phyloP scores from a whole-genome alignment of 106 monocot species.

The Acorus calamus region DNA sequence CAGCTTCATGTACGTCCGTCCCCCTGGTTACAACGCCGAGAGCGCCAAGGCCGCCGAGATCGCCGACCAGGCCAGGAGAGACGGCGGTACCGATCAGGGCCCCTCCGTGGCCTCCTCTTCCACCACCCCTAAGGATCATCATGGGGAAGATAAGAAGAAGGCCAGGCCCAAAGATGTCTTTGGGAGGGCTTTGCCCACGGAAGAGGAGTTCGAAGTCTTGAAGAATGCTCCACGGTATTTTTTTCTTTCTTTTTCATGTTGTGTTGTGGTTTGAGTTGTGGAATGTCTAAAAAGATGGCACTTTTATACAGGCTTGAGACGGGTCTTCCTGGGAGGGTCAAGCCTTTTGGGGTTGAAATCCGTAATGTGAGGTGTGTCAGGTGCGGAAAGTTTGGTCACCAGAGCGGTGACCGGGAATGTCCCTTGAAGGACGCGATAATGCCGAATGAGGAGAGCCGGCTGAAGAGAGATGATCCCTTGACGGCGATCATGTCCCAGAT shows the following conservation, averaged over 20 bases:
- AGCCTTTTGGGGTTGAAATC: conserved; percentile 93
- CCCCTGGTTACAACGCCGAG: conserved; percentile 93
- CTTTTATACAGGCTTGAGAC: conserved; percentile 58
- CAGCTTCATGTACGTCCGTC: conserved; percentile 97
- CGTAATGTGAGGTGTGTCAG: conserved; percentile 94
- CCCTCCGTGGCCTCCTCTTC: no score
- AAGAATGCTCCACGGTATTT: conserved; percentile 95
- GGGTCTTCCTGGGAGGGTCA: conserved; percentile 67
- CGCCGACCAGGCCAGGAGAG: conserved; percentile 36
- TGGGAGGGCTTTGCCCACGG: conserved; percentile 87
- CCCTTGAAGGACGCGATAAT: conserved; percentile 91
- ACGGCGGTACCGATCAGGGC: no score
- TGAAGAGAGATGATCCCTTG: conserved; percentile 96
- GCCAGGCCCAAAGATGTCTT: conserved; percentile 86
- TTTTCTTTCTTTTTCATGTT: background rate
- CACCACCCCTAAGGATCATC: background rate
- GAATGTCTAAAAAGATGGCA: no score
- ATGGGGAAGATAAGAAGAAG: conserved; percentile 48
- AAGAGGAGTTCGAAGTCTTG: conserved; percentile 90
- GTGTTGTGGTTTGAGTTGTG: no score
- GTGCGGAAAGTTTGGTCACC: conserved; percentile 84
- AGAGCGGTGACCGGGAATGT: conserved; percentile 97
- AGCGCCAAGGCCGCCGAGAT: conserved; percentile 97
- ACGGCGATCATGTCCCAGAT: conserved; percentile 81
- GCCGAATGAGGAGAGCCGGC: conserved; percentile 85